Evolutionary conservation across 202 grass and related monocot species (phyloP), one percentile per base, ranked within the genome.

Genomic region (Setaria viridis): DNA sequence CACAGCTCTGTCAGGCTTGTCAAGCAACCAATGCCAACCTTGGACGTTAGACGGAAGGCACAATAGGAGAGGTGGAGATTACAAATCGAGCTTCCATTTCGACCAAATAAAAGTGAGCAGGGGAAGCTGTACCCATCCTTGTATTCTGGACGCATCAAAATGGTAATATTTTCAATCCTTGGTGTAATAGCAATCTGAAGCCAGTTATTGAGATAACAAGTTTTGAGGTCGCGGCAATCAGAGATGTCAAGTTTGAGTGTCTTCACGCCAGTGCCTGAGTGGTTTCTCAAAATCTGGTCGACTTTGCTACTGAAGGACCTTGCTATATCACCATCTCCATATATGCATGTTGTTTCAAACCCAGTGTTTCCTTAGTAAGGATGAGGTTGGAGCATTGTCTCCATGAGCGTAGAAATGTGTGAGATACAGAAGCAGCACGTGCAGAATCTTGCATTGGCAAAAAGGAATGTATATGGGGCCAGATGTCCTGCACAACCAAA

Each of bases 401-500:
- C 43, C 68, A 71, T 29, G 68, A 46, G 29, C 3, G 20, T 30
- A 71, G n/a, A 71, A 71, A 71, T 71, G 43, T 0, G 0, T 5
- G 43, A 48, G 68, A 71, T 30, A 71, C 68, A 71, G 20, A 49
- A 49, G 68, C 68, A 71, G 43, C 43, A 15, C 68, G 45, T 1
- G 68, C 68, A 71, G 68, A 48, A 30, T 48, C 68, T 29, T 21
- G 10, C 20, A 49, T 29, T 10, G 68, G 68, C 68, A 71, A 14
- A 30, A 71, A 42, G 11, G 43, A 71, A 48, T 49, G 41, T 46
- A 70, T 46, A 43, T 70, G 67, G 4, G 19, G 42, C 67, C 19
- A 70, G 41, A 70, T 70, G n/a, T 71, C 68, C 70, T 72, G 46
- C 70, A 72, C n/a, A n/a, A n/a, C n/a, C n/a, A n/a, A n/a, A n/a